Conservation (phyloP, 306 rosid species). For the Quercus wislizeni region DNA sequence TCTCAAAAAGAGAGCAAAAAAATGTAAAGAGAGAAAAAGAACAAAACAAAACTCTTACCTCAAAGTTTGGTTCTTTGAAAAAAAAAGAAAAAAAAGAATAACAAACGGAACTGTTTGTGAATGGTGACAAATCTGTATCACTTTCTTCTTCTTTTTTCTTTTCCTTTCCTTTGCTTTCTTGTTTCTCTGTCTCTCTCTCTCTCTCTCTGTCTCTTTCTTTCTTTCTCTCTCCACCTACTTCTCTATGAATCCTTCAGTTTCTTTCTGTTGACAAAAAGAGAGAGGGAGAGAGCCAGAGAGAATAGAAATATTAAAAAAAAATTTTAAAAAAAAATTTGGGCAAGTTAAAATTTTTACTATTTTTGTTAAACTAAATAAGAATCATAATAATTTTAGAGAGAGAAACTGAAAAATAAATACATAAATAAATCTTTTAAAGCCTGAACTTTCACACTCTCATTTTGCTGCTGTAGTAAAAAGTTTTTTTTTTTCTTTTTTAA, state of each 20-base stretch:
- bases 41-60: slow-evolving; percentile 36
- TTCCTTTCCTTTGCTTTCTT: slow-evolving; percentile 9
- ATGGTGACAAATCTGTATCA: slow-evolving; percentile 29
- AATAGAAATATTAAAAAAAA: slow-evolving; percentile 22
- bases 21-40: too few species aligned
- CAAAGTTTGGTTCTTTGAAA: slow-evolving; percentile 23
- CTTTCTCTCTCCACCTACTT: neutral
- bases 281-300: neutral
- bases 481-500: neutral
- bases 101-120: neutral
- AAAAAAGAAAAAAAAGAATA: too few species aligned
- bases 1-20: neutral
- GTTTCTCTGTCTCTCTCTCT: neutral
- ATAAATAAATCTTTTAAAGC: too few species aligned
- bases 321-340: neutral
- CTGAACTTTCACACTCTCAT: neutral
- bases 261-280: slow-evolving; percentile 49
- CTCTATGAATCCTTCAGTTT: slow-evolving; percentile 18
- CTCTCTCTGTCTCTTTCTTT: neutral
- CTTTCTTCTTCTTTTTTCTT: slow-evolving; percentile 18
- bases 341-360: neutral
- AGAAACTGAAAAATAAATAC: neutral
- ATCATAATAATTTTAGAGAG: neutral
- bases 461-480: neutral
- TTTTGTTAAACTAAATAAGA: neutral